Percentiles rank a stretch among this genome's conserved stretches.
These are phyloP conservation scores for Scalesia atractyloides DNA, from an alignment of 129 eudicot species.

Conservation along the genomic window DNA sequence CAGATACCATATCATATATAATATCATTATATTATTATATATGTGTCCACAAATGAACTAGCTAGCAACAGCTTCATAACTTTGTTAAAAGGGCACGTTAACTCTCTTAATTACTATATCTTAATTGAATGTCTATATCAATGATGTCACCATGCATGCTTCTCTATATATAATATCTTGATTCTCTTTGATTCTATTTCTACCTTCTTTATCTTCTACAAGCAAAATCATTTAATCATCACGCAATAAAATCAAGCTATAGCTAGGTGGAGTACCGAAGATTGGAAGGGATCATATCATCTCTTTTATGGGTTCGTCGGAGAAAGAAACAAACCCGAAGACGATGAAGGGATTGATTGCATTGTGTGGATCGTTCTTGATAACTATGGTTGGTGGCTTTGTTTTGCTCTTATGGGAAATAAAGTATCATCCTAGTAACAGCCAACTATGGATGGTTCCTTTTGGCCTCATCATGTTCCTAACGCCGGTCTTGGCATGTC, in stretches of 20 bases:
- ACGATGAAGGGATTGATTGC: slow-evolving; percentile 32
- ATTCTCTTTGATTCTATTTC: slow-evolving; percentile 15
- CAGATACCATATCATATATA: slow-evolving; percentile 14
- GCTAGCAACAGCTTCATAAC: slow-evolving; percentile 37
- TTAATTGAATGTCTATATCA: slow-evolving; percentile 27
- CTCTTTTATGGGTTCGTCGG: slow-evolving; percentile 14
- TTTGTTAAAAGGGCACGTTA: slow-evolving; percentile 39
- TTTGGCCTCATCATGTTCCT: slow-evolving; percentile 59
- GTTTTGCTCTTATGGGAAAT: slow-evolving; percentile 54
- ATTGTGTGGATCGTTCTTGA: slow-evolving; percentile 37
- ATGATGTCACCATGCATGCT: slow-evolving; percentile 29
- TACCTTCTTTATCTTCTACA: background rate
- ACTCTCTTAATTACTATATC: slow-evolving; percentile 16
- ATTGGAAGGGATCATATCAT: background rate
- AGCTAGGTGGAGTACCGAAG: background rate
- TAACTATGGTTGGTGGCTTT: slow-evolving; percentile 60
- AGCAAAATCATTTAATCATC: background rate
- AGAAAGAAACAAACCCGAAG: slow-evolving; percentile 22
- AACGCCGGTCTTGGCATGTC: slow-evolving; percentile 50
- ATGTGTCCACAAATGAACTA: slow-evolving; percentile 21
- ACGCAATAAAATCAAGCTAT: background rate
- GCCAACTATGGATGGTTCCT: slow-evolving; percentile 88
- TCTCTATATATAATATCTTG: slow-evolving; percentile 3
- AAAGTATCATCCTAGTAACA: slow-evolving; percentile 50
- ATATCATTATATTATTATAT: background rate